Conservation (phyloP, 441 rosid genomes). For the Manihot esculenta region DNA sequence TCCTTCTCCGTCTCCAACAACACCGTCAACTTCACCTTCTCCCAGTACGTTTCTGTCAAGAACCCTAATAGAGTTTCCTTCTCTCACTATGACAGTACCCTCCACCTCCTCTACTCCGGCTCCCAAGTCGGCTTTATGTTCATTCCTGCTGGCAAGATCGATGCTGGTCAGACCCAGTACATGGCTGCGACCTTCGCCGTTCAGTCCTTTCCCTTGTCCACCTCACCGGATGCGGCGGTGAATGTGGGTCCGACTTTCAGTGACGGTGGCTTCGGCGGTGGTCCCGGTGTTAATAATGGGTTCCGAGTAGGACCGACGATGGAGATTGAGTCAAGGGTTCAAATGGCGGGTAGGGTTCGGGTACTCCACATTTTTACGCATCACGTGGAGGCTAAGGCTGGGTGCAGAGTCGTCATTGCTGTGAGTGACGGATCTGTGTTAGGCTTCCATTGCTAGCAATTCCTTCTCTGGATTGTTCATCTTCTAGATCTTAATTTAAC, state of each 20-base stretch:
- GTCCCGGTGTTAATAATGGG: slow-evolving; percentile 35
- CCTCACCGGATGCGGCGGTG: slow-evolving; percentile 35
- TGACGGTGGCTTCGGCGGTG: slow-evolving; percentile 18
- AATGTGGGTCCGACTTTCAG: slow-evolving; percentile 28
- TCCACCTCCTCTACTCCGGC: slow-evolving; percentile 81
- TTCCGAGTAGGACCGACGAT: slow-evolving; percentile 66
- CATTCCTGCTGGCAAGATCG: slow-evolving; percentile 91
- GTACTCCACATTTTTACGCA: slow-evolving; percentile 78
- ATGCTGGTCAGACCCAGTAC: slow-evolving; percentile 68
- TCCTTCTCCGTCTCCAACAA: slow-evolving; percentile 82
- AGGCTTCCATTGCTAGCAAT: slow-evolving; percentile 69
- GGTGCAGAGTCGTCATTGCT: slow-evolving; percentile 64
- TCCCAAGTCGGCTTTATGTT: slow-evolving; percentile 90
- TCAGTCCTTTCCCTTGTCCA: slow-evolving; percentile 61
- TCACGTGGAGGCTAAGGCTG: slow-evolving; percentile 59
- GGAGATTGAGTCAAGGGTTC: slow-evolving; percentile 85
- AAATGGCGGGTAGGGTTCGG: slow-evolving; percentile 82
- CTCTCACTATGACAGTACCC: slow-evolving; percentile 85
- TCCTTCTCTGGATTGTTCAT: background rate
- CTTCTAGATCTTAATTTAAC: background rate
- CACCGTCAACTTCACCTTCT: slow-evolving; percentile 81
- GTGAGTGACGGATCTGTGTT: slow-evolving; percentile 78
- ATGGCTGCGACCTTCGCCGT: slow-evolving; percentile 88
- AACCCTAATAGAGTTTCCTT: slow-evolving; percentile 83
- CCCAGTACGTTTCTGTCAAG: slow-evolving; percentile 77